Evolutionary conservation across 139 green algal species (phyloP).

Genomic region (Dunaliella primolecta): DNA sequence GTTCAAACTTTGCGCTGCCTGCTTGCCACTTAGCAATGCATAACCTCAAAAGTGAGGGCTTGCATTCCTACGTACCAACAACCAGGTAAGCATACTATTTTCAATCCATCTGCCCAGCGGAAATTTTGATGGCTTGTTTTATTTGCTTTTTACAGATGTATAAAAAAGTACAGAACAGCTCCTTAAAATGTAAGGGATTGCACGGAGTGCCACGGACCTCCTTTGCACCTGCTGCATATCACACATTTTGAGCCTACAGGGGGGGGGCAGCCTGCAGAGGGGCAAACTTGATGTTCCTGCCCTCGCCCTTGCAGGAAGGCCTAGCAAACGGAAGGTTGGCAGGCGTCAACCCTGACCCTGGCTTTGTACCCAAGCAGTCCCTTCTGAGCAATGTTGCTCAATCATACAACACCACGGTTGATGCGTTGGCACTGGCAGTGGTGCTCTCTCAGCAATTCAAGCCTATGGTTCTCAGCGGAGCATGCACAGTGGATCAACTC

Average conservation of each 20-base stretch:
- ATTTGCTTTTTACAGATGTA: background rate
- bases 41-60: no score
- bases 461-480: conserved; percentile 48
- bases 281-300: no score
- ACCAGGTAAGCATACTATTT: no score
- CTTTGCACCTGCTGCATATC: no score
- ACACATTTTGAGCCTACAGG: no score
- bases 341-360: background rate
- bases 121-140: no score
- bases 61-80: no score
- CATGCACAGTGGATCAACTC: conserved; percentile 29
- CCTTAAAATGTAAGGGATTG: background rate
- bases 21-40: no score
- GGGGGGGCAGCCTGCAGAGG: no score
- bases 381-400: conserved; percentile 10
- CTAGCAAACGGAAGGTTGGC: conserved; percentile 53
- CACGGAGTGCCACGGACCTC: no score
- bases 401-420: conserved; percentile 19
- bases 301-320: conserved; percentile 48
- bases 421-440: conserved; percentile 39
- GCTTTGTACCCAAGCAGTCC: background rate
- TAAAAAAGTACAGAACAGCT: background rate
- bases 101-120: no score
- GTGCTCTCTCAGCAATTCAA: conserved; percentile 45
- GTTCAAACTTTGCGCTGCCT: no score